These are phyloP conservation scores for Talaromyces adpressus DNA, from an alignment of 495 filamentous ascomycete genomes.

Conservation along the genomic window DNA sequence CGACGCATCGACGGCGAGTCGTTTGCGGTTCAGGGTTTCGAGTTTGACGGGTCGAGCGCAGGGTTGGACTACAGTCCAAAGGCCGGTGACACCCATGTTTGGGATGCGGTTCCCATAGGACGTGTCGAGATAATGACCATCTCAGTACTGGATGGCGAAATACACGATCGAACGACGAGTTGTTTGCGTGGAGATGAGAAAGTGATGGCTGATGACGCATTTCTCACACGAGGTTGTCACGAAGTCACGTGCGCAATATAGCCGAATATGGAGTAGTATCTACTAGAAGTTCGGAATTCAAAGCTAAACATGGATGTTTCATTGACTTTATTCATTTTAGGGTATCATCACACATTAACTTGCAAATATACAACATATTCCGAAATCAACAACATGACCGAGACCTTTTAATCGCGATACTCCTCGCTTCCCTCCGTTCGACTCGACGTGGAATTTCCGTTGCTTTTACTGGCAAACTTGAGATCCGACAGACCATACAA, in stretches of 20 bases:
- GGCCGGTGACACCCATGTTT: conserved; percentile 90
- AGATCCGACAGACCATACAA: conserved; percentile 52
- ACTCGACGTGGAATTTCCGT: neutral
- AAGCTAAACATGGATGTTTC: neutral
- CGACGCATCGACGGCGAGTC: conserved; percentile 92
- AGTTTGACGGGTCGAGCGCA: conserved; percentile 82
- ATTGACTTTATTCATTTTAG: neutral
- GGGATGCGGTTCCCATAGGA: neutral
- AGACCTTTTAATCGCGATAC: conserved; percentile 1
- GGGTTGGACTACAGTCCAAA: conserved; percentile 91
- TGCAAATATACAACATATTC: neutral
- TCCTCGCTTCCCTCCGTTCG: neutral
- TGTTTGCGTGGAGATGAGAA: neutral
- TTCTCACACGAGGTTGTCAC: neutral
- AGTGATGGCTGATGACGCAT: conserved; percentile 4
- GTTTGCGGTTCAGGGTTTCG: conserved; percentile 89
- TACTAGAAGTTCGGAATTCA: too few species aligned
- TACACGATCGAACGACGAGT: neutral
- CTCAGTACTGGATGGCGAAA: neutral
- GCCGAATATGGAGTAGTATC: neutral
- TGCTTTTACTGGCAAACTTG: conserved; percentile 7
- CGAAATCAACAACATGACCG: neutral
- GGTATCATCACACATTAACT: neutral
- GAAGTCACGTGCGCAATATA: conserved; percentile 7
- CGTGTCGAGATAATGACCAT: neutral